Evolutionary conservation across 129 eudicot species (phyloP).

Genomic region (Chrysanthemum lavandulifolium): DNA sequence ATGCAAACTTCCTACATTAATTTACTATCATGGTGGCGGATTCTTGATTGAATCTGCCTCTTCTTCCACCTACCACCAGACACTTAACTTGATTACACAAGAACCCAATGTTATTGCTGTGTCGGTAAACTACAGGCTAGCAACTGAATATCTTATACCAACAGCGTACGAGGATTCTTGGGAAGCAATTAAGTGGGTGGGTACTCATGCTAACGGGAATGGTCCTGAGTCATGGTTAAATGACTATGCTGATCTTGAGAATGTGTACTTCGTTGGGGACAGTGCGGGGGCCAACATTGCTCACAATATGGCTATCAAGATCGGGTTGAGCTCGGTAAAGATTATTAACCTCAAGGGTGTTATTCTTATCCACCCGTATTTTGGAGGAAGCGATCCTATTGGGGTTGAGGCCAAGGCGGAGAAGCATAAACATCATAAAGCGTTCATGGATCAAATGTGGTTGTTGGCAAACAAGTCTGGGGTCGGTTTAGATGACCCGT

Average conservation of each 20-base stretch:
- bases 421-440: too few species aligned
- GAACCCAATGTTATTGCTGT: constrained; percentile 29
- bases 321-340: too few species aligned
- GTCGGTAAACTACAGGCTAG: constrained; percentile 41
- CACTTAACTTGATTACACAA: constrained; percentile 25
- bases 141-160: constrained; percentile 43
- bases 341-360: constrained; percentile 33
- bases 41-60: too few species aligned
- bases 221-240: constrained; percentile 45
- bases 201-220: constrained; percentile 18
- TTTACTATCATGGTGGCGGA: too few species aligned
- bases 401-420: too few species aligned
- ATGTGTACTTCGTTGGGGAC: constrained; percentile 47
- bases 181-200: constrained; percentile 47
- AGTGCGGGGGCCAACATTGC: constrained; percentile 47
- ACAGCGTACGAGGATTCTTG: constrained; percentile 41
- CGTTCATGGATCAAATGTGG: not conserved
- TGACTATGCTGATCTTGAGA: constrained; percentile 32
- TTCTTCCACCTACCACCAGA: too few species aligned
- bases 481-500: constrained; percentile 11
- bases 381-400: constrained; percentile 17
- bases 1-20: too few species aligned
- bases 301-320: constrained; percentile 42
- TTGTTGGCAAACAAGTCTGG: constrained; percentile 5
- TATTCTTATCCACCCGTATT: constrained; percentile 40